Evolutionary conservation across 345 rosid genomes (phyloP).

Genomic region (Gossypium arboreum): DNA sequence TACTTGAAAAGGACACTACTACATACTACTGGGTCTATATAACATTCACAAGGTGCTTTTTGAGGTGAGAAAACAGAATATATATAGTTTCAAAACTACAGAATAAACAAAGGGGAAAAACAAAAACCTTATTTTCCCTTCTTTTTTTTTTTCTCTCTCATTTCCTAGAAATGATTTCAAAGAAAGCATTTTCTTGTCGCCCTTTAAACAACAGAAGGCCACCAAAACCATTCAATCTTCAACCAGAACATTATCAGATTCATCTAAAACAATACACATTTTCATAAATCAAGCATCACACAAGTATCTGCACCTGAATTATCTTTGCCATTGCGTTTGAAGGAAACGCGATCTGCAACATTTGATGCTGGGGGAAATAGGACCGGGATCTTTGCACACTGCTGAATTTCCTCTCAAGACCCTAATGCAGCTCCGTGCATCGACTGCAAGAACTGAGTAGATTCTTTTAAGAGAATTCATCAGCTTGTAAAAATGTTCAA

Average conservation of each 20-base stretch:
- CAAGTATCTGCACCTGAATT: background rate
- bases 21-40: background rate
- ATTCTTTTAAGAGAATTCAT: background rate
- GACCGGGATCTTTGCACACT: background rate
- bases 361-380: background rate
- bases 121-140: background rate
- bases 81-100: background rate
- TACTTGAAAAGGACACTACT: too few relatives aligned
- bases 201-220: slow-evolving; percentile 12
- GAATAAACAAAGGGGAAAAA: background rate
- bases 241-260: slow-evolving; percentile 13
- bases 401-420: background rate
- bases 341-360: background rate
- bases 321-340: background rate
- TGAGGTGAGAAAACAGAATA: background rate
- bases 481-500: background rate
- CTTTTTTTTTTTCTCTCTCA: background rate
- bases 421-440: background rate
- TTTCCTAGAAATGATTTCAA: slow-evolving; percentile 12
- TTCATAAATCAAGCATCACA: background rate
- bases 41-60: background rate
- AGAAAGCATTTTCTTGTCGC: background rate
- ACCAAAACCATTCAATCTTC: slow-evolving; percentile 16
- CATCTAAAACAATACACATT: slow-evolving; percentile 3
- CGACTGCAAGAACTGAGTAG: slow-evolving; percentile 19